Evolutionary conservation across 2,329 filamentous ascomycete genomes (phyloP).

Genomic region (Zopfia rhizophila): DNA sequence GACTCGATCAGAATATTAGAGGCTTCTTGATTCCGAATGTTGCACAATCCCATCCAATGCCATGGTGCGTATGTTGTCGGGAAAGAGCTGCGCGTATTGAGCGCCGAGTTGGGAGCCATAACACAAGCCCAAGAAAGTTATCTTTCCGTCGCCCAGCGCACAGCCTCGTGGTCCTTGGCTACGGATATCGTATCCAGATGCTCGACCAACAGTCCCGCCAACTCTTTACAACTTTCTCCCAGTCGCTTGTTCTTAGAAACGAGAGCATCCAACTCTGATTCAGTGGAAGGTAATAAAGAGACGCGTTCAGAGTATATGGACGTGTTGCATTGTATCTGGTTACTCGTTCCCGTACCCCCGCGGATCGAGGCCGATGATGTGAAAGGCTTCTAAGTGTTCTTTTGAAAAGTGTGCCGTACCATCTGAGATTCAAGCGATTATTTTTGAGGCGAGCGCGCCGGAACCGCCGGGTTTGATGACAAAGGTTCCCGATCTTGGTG

Average conservation of each 20-base stretch:
- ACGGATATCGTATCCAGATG: constrained; percentile 55
- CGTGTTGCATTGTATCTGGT: constrained; percentile 52
- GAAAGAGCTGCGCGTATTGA: constrained; percentile 58
- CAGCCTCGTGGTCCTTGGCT: constrained; percentile 50
- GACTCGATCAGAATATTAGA: constrained; percentile 50
- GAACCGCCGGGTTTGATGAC: constrained; percentile 58
- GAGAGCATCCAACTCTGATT: constrained; percentile 50
- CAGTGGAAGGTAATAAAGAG: constrained; percentile 50
- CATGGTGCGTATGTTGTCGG: constrained; percentile 54
- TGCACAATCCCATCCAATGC: constrained; percentile 59
- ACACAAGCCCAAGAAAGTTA: constrained; percentile 56
- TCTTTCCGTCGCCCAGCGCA: constrained; percentile 48
- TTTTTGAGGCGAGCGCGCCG: constrained; percentile 42
- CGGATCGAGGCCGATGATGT: constrained; percentile 58
- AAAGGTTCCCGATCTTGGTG: constrained; percentile 47
- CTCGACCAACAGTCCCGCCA: constrained; percentile 54
- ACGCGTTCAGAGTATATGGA: constrained; percentile 50
- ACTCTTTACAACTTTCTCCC: constrained; percentile 52
- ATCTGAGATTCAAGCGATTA: constrained; percentile 27
- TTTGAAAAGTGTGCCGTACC: background rate
- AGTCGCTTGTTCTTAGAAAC: constrained; percentile 53
- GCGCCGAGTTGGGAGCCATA: constrained; percentile 59
- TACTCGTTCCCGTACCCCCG: constrained; percentile 57
- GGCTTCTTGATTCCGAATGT: constrained; percentile 50
- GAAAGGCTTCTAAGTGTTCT: constrained; percentile 45